A percentile compares a stretch with the other conserved stretches of the same genome.
These are phyloP conservation scores for Aspergillus quadricinctus DNA, from an alignment of 2,329 filamentous ascomycete species.

Conservation along the genomic window DNA sequence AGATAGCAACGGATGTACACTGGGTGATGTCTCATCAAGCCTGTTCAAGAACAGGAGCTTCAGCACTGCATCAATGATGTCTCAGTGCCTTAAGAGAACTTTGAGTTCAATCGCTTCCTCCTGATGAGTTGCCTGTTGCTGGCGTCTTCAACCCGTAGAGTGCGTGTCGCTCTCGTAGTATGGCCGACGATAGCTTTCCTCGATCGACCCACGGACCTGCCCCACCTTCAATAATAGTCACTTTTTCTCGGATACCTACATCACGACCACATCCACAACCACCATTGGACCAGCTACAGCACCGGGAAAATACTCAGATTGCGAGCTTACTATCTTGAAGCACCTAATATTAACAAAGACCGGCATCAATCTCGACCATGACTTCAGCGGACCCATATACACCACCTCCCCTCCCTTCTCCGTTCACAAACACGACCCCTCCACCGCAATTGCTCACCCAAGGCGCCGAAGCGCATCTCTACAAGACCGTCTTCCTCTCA, in stretches of 20 bases:
- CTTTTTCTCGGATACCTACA: neutral
- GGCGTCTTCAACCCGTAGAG: neutral
- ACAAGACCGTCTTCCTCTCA: conserved; percentile 75
- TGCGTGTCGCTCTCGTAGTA: neutral
- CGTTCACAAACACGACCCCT: conserved; percentile 61
- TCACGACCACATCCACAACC: neutral
- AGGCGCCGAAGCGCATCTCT: conserved; percentile 93
- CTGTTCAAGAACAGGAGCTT: neutral
- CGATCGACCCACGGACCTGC: neutral
- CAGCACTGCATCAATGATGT: neutral
- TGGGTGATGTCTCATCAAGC: neutral
- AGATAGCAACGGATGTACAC: neutral
- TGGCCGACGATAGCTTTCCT: neutral
- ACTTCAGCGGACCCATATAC: conserved; percentile 21
- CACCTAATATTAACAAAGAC: neutral
- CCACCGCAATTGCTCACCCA: conserved; percentile 73
- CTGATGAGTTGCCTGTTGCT: neutral
- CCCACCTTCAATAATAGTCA: neutral
- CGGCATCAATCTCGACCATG: neutral
- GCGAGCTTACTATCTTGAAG: neutral
- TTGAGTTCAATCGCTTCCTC: neutral
- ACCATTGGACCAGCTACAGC: neutral
- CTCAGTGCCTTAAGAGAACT: neutral
- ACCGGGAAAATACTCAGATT: neutral
- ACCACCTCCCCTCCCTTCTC: conserved; percentile 52